These are phyloP conservation scores for Didymella lethalis DNA, from an alignment of 2,329 filamentous ascomycete genomes.

Conservation along the genomic window DNA sequence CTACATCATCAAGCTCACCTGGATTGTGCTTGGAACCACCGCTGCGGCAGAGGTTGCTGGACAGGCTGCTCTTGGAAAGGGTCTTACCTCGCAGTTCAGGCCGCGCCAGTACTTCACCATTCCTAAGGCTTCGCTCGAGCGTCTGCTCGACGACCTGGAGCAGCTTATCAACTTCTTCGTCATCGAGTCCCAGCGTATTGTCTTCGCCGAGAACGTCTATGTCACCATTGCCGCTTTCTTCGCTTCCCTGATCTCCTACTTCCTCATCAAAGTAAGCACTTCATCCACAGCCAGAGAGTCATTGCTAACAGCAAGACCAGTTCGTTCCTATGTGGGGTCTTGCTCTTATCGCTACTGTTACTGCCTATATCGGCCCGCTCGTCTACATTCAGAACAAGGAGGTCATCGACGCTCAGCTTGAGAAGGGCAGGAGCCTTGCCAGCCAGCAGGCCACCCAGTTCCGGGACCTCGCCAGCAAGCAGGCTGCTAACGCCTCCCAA, in stretches of 20 bases:
- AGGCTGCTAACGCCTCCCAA: slow-evolving; percentile 65
- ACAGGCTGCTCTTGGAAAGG: slow-evolving; percentile 63
- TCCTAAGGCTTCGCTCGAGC: slow-evolving; percentile 69
- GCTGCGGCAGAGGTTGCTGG: slow-evolving; percentile 66
- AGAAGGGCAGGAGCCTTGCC: slow-evolving; percentile 62
- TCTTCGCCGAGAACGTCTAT: slow-evolving; percentile 71
- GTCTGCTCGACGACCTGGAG: slow-evolving; percentile 67
- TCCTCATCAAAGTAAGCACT: slow-evolving; percentile 62
- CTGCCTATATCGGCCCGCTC: slow-evolving; percentile 67
- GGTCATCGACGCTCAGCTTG: slow-evolving; percentile 67
- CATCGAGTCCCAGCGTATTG: slow-evolving; percentile 71
- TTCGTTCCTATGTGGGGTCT: slow-evolving; percentile 71
- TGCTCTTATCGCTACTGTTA: slow-evolving; percentile 62
- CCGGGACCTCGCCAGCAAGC: slow-evolving; percentile 66
- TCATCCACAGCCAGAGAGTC: no score
- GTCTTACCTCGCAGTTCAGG: slow-evolving; percentile 67
- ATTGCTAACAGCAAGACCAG: slow-evolving; percentile 19
- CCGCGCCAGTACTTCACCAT: slow-evolving; percentile 72
- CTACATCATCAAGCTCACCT: slow-evolving; percentile 68
- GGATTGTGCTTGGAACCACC: slow-evolving; percentile 66
- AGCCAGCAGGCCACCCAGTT: slow-evolving; percentile 67
- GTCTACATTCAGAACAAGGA: slow-evolving; percentile 72
- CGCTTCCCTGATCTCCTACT: slow-evolving; percentile 67
- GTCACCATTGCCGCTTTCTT: slow-evolving; percentile 67
- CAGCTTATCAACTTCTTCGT: slow-evolving; percentile 74